These are phyloP conservation scores for Pseudogymnoascus sp. DNA, from an alignment of 2,329 filamentous ascomycete genomes.

Conservation along the genomic window DNA sequence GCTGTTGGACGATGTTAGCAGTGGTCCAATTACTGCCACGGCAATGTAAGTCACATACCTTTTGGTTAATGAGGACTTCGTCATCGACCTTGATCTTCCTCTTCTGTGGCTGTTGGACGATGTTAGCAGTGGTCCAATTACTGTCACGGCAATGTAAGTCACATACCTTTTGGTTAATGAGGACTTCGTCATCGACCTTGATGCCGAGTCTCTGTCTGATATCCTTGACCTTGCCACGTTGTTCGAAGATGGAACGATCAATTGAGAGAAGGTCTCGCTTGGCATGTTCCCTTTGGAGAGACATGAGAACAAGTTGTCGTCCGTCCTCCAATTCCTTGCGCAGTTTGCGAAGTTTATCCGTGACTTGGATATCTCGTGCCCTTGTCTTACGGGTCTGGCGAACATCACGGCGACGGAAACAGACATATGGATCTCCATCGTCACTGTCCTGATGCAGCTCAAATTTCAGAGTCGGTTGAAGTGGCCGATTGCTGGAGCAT, in stretches of 20 bases:
- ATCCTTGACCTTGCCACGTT: constrained; percentile 74
- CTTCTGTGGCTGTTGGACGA: constrained; percentile 53
- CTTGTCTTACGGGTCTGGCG: constrained; percentile 91
- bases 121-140: constrained; percentile 24
- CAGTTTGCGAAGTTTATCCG: constrained; percentile 87
- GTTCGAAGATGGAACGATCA: constrained; percentile 73
- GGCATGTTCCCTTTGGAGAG: constrained; percentile 70
- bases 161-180: constrained; percentile 85
- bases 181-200: constrained; percentile 86
- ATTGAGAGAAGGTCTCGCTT: constrained; percentile 69
- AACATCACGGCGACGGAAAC: constrained; percentile 90
- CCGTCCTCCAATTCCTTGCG: constrained; percentile 86
- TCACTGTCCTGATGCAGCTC: constrained; percentile 92
- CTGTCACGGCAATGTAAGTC: constrained; percentile 26
- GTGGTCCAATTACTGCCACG: constrained; percentile 31
- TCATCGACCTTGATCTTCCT: constrained; percentile 76
- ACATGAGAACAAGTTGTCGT: constrained; percentile 67
- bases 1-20: constrained; percentile 31
- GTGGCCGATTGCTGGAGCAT: constrained; percentile 56
- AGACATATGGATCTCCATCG: constrained; percentile 94
- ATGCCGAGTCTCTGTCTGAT: constrained; percentile 82
- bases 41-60: constrained; percentile 47
- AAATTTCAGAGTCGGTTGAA: constrained; percentile 80
- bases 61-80: constrained; percentile 89
- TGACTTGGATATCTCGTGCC: constrained; percentile 85